Conservation (phyloP, 176 grass and related monocot genomes). For the Zea luxurians region DNA sequence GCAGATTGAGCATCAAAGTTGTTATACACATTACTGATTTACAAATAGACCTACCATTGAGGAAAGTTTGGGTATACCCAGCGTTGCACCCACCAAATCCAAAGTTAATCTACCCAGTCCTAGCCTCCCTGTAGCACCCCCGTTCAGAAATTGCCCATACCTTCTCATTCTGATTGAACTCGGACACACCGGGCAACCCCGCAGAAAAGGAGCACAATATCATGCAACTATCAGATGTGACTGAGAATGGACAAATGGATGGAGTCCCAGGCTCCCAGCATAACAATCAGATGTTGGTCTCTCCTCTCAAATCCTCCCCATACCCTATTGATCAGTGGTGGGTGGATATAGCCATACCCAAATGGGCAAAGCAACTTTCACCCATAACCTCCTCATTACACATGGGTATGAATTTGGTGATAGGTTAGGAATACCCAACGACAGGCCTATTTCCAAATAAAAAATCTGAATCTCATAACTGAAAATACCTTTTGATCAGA, state of each 20-base stretch:
- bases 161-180: neutral
- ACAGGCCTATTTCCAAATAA: neutral
- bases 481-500: conserved; percentile 60
- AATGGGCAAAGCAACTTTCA: neutral
- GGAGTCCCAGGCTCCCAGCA: neutral
- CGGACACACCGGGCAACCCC: neutral
- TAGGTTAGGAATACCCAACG: neutral
- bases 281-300: neutral
- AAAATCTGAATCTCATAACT: conserved; percentile 26
- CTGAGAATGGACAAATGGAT: neutral
- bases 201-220: neutral
- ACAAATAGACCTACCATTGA: neutral
- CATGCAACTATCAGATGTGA: neutral
- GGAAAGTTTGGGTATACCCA: neutral
- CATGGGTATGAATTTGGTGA: neutral
- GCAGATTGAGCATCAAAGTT: conserved; percentile 23
- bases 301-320: neutral
- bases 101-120: neutral
- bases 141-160: neutral
- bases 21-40: neutral
- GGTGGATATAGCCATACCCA: neutral
- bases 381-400: neutral
- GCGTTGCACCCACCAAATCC: neutral
- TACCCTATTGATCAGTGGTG: neutral
- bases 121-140: neutral